phyloP scores from a whole-genome alignment of 179 eudicot species.

The Silene vulgaris region DNA sequence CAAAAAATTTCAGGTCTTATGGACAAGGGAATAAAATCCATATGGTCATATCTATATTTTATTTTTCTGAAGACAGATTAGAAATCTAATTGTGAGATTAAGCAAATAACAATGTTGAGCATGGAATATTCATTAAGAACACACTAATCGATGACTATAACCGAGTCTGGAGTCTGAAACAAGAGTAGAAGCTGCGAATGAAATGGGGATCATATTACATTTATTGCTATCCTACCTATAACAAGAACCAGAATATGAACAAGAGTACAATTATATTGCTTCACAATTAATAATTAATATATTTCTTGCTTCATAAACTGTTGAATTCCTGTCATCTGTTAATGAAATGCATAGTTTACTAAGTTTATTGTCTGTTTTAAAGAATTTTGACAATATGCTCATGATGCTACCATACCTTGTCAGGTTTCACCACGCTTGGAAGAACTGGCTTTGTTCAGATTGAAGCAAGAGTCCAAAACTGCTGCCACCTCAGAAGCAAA shows the following conservation, averaged over 20 bases:
- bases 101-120: neutral
- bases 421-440: slow-evolving; percentile 85
- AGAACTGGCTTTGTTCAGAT: slow-evolving; percentile 67
- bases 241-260: neutral
- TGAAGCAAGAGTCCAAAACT: slow-evolving; percentile 73
- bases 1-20: neutral
- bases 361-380: neutral
- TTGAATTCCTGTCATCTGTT: neutral
- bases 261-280: neutral
- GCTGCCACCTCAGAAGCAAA: slow-evolving; percentile 36
- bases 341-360: neutral
- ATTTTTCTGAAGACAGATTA: neutral
- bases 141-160: neutral
- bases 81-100: neutral
- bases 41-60: neutral
- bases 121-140: neutral
- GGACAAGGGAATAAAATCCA: neutral
- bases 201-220: too few relatives aligned
- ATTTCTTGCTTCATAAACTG: slow-evolving; percentile 2
- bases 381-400: slow-evolving; percentile 8
- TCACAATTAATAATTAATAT: neutral
- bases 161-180: neutral
- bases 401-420: slow-evolving; percentile 16
- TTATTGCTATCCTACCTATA: neutral
- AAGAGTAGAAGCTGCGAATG: neutral